phyloP scores from a whole-genome alignment of 305 asterid genomes.

The Euphrasia arctica region DNA sequence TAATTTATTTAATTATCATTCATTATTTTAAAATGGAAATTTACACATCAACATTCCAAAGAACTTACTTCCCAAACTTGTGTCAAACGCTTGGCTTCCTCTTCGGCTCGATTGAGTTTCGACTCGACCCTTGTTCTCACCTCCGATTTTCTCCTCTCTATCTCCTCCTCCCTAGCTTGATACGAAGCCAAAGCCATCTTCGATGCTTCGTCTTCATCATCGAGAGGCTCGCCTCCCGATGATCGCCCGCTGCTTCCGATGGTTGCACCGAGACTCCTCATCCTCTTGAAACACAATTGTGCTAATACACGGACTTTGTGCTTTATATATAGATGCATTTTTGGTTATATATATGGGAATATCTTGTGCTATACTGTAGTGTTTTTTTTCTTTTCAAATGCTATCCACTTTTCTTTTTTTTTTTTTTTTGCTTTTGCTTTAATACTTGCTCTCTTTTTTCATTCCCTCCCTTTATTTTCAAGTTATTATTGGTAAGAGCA shows the following conservation, averaged over 20 bases:
- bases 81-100: conserved; percentile 63
- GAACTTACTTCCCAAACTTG: conserved; percentile 72
- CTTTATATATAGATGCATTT: conserved; percentile 2
- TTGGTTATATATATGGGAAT: background rate
- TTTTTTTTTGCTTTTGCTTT: conserved; percentile 50
- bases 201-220: conserved; percentile 61
- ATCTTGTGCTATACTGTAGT: background rate
- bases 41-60: no score
- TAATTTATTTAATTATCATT: no score
- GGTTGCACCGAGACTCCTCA: conserved; percentile 32
- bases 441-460: conserved; percentile 37
- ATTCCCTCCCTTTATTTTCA: conserved; percentile 45
- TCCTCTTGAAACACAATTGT: background rate
- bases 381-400: conserved; percentile 20
- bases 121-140: conserved; percentile 65
- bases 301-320: background rate
- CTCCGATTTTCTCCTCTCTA: conserved; percentile 68
- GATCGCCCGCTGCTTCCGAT: conserved; percentile 70
- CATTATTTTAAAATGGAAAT: no score
- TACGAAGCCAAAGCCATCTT: conserved; percentile 53
- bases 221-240: conserved; percentile 34
- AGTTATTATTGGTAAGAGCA: conserved; percentile 28
- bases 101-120: conserved; percentile 69
- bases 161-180: conserved; percentile 56
- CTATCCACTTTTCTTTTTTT: conserved; percentile 23